Percentiles rank a stretch among this genome's conserved stretches.
Evolutionary conservation across 345 rosid species (phyloP).

Genomic region (Eucalyptus curtisii): DNA sequence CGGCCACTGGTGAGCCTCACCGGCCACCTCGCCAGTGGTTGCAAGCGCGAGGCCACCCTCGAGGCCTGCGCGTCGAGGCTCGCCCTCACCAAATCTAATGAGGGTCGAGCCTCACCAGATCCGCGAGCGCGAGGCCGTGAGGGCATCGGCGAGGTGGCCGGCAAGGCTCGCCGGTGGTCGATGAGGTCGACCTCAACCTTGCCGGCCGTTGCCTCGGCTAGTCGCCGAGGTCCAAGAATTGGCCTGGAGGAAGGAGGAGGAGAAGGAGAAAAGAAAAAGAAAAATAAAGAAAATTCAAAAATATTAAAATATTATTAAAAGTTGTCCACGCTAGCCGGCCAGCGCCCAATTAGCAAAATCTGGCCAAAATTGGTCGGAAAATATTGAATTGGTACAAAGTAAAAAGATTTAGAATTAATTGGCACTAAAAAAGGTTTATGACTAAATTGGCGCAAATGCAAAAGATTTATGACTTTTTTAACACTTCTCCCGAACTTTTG

Average conservation of each 20-base stretch:
- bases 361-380: rapidly evolving
- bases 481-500: background rate
- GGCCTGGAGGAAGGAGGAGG: rapidly evolving
- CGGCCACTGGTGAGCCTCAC: too few relatives aligned
- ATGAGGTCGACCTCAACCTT: rapidly evolving
- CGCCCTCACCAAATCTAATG: rapidly evolving
- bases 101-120: rapidly evolving
- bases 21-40: rapidly evolving
- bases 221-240: too few relatives aligned
- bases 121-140: rapidly evolving
- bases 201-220: rapidly evolving
- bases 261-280: rapidly evolving
- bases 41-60: rapidly evolving
- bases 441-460: too few relatives aligned
- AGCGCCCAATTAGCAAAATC: rapidly evolving
- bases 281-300: rapidly evolving
- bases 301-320: too few relatives aligned
- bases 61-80: rapidly evolving
- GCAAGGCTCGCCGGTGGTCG: rapidly evolving
- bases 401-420: too few relatives aligned
- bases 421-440: too few relatives aligned
- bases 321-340: rapidly evolving
- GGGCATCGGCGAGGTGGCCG: too few relatives aligned
- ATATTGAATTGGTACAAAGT: rapidly evolving
- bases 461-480: too few relatives aligned